These are phyloP conservation scores for Herpetomonas samuelpessoai DNA, from an alignment of 208 protist genomes.

Conservation along the genomic window DNA sequence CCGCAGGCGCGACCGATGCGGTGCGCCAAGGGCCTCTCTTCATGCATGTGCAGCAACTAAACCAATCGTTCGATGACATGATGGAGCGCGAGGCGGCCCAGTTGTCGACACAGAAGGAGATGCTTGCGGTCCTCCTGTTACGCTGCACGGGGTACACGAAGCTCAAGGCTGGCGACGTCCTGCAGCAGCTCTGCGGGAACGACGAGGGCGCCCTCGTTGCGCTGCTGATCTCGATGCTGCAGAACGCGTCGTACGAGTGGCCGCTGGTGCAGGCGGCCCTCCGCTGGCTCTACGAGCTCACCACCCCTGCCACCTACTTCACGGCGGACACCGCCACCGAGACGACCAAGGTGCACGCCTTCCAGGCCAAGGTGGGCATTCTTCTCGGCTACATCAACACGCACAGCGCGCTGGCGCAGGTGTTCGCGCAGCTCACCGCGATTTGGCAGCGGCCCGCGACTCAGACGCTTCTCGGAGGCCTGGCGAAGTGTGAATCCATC, in stretches of 20 bases:
- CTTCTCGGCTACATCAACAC: constrained; percentile 34
- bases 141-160: constrained; percentile 76
- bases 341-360: constrained; percentile 54
- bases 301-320: constrained; percentile 78
- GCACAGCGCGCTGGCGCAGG: constrained; percentile 27
- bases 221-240: constrained; percentile 46
- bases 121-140: constrained; percentile 77
- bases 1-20: constrained; percentile 38
- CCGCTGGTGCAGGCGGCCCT: constrained; percentile 66
- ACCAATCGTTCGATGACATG: constrained; percentile 74
- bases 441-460: constrained; percentile 24
- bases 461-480: constrained; percentile 22
- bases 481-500: constrained; percentile 28
- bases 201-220: constrained; percentile 46
- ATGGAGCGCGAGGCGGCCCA: constrained; percentile 34
- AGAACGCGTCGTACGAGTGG: constrained; percentile 63
- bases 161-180: constrained; percentile 58
- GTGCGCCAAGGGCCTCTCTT: constrained; percentile 66
- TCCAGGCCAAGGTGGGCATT: constrained; percentile 60
- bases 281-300: constrained; percentile 80
- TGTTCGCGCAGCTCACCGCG: constrained; percentile 51
- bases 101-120: constrained; percentile 46
- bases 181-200: constrained; percentile 65
- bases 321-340: constrained; percentile 35
- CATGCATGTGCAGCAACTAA: constrained; percentile 54